Evolutionary conservation across 2,329 filamentous ascomycete genomes (phyloP).

Genomic region (Fusarium albosuccineum): DNA sequence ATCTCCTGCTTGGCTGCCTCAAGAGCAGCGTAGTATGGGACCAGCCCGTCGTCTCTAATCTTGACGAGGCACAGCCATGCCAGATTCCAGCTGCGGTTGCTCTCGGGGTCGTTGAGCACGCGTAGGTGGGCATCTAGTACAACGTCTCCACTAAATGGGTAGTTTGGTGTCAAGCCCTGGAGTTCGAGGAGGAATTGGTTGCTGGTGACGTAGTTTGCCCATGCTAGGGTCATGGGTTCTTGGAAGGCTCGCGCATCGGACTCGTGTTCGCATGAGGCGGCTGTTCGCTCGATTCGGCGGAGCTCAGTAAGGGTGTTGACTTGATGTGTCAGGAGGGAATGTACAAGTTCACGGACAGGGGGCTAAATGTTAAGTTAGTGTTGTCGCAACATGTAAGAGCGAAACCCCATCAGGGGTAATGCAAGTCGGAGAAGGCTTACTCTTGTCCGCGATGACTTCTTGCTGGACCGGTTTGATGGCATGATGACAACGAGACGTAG

Average conservation of each 20-base stretch:
- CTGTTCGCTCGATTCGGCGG: constrained; percentile 76
- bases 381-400: too few relatives aligned
- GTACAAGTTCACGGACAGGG: constrained; percentile 65
- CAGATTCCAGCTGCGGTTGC: constrained; percentile 80
- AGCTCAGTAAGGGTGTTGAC: constrained; percentile 81
- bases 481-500: neutral
- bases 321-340: constrained; percentile 74
- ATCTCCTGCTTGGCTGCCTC: constrained; percentile 75
- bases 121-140: constrained; percentile 74
- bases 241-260: constrained; percentile 71
- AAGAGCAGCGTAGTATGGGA: constrained; percentile 70
- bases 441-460: neutral
- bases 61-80: constrained; percentile 79
- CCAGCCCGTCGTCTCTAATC: constrained; percentile 72
- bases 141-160: constrained; percentile 75
- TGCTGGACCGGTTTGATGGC: neutral
- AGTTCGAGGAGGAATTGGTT: constrained; percentile 78
- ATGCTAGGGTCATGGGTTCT: constrained; percentile 76
- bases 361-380: constrained; percentile 63
- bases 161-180: constrained; percentile 74
- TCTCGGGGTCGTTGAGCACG: constrained; percentile 73
- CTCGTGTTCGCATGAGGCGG: constrained; percentile 68
- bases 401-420: too few relatives aligned
- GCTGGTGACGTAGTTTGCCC: constrained; percentile 78
- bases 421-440: neutral